These are phyloP conservation scores for Wilcoxina mikolae DNA, from an alignment of 495 filamentous ascomycete species.

Conservation along the genomic window DNA sequence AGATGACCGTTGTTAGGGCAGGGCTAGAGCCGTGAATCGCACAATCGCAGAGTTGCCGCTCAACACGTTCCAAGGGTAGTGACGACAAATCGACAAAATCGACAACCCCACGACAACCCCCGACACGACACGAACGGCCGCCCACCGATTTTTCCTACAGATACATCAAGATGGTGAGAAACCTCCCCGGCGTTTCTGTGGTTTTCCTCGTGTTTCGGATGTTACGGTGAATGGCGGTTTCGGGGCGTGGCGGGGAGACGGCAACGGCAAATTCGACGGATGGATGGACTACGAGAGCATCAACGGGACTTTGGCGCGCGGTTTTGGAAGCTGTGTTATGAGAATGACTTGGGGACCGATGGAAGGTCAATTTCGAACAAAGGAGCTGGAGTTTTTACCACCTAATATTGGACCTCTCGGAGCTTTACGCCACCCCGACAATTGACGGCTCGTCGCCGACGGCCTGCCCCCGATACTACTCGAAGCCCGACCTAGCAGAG, in stretches of 20 bases:
- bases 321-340: too few relatives aligned
- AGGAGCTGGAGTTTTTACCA: too few relatives aligned
- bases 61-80: background rate
- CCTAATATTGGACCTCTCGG: too few relatives aligned
- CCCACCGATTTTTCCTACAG: background rate
- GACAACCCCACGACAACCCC: slow-evolving; percentile 1
- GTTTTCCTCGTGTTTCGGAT: background rate
- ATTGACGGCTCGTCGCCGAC: too few relatives aligned
- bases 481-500: too few relatives aligned
- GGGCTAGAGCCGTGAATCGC: background rate
- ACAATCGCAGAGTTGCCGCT: background rate
- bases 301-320: too few relatives aligned
- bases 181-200: background rate
- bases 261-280: background rate
- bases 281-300: too few relatives aligned
- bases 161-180: slow-evolving; percentile 11
- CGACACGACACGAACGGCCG: slow-evolving; percentile 2
- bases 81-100: slow-evolving; percentile 7
- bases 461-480: too few relatives aligned
- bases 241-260: background rate
- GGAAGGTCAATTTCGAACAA: too few relatives aligned
- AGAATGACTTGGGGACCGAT: too few relatives aligned
- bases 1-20: background rate
- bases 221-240: background rate
- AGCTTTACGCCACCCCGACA: too few relatives aligned